Conservation (phyloP, 225 moss, liverwort and hornwort species). For the Neckera pumila region DNA sequence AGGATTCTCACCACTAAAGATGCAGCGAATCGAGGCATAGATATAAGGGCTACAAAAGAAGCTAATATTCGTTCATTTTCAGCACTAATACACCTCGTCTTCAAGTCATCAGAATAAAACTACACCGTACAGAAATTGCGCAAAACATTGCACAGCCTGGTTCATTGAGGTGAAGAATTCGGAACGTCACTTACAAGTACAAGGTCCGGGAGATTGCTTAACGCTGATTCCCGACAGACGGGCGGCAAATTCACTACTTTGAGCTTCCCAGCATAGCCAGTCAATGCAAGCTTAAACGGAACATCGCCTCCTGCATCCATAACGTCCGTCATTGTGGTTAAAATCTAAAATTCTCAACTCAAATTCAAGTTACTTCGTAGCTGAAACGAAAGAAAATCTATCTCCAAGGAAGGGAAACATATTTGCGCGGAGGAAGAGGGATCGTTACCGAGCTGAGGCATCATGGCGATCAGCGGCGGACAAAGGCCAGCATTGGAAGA, state of each 20-base stretch:
- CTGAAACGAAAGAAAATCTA: background rate
- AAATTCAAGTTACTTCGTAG: background rate
- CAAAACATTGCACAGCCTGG: background rate
- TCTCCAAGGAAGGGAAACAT: background rate
- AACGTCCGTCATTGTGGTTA: background rate
- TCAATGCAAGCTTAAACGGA: constrained; percentile 60
- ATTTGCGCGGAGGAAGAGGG: background rate
- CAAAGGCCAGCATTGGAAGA: background rate
- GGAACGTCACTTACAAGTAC: constrained; percentile 41
- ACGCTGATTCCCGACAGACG: constrained; percentile 37
- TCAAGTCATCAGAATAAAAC: background rate
- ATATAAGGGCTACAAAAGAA: background rate
- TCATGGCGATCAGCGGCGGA: background rate
- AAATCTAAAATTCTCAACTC: background rate
- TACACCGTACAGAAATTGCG: background rate
- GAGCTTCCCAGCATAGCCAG: constrained; percentile 71
- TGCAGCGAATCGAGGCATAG: background rate
- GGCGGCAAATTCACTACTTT: constrained; percentile 49
- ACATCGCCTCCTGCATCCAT: constrained; percentile 52
- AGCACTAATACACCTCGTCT: background rate
- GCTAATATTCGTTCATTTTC: background rate
- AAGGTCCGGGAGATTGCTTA: constrained; percentile 60
- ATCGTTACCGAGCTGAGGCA: constrained; percentile 11
- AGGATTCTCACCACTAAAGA: background rate
- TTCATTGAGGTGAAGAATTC: background rate